Evolutionary conservation across 352 stramenopile genomes (phyloP).

Genomic region (Pythium myriotylum): DNA sequence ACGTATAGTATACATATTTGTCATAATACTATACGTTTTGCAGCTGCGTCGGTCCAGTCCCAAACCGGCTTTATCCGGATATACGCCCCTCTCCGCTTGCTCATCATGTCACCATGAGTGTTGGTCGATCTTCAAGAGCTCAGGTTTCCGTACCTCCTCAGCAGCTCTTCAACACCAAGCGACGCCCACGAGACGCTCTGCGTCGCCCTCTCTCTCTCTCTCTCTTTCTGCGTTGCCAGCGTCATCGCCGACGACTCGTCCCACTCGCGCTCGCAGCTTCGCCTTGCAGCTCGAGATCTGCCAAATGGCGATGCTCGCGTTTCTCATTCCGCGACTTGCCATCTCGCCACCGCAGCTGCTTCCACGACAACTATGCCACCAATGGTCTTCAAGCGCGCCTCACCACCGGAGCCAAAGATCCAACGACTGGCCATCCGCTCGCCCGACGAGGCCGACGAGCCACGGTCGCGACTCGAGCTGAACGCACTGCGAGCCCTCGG

Average conservation of each 20-base stretch:
- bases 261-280: too few species aligned
- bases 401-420: conserved; percentile 6
- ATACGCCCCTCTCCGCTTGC: background rate
- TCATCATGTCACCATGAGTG: conserved; percentile 14
- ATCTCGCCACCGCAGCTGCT: background rate
- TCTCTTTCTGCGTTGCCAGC: background rate
- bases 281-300: background rate
- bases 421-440: conserved; percentile 10
- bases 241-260: background rate
- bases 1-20: too few species aligned
- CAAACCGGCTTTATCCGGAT: conserved; percentile 22
- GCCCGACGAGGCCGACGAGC: conserved; percentile 16
- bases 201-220: background rate
- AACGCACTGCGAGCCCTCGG: conserved; percentile 36
- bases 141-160: background rate
- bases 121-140: conserved; percentile 6
- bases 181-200: background rate
- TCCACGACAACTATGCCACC: background rate
- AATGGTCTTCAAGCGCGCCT: background rate
- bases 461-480: conserved; percentile 35
- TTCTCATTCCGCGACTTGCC: conserved; percentile 16
- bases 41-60: background rate
- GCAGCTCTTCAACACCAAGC: background rate
- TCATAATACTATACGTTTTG: too few species aligned
- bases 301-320: background rate